These are phyloP conservation scores for Tubosaeta brunneosetosa DNA, from an alignment of 768 basidiomycete species.

Conservation along the genomic window DNA sequence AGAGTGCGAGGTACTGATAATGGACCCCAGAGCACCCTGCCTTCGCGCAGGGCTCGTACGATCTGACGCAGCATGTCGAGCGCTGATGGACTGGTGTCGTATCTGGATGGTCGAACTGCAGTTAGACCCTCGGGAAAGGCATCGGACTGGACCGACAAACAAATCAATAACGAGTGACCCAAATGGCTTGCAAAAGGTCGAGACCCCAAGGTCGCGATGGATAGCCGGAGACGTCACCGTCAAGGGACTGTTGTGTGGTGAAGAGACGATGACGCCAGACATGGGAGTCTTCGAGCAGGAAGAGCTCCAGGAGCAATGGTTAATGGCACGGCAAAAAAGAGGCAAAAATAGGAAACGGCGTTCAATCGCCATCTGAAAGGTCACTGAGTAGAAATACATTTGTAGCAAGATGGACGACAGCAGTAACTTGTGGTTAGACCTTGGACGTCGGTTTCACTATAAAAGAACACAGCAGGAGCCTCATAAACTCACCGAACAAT, in stretches of 20 bases:
- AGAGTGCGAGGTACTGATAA: neutral
- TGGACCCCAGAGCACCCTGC: slow-evolving; percentile 8
- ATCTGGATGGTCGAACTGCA: neutral
- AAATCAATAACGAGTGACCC: neutral
- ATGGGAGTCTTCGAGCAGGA: slow-evolving; percentile 5
- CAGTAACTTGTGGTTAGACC: neutral
- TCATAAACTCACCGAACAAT: neutral
- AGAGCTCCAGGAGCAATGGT: slow-evolving; percentile 8
- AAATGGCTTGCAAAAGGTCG: neutral
- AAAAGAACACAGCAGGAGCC: neutral
- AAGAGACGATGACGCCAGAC: neutral
- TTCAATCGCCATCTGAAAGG: neutral
- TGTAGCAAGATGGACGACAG: neutral
- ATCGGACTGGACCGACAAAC: neutral
- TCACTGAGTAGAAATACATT: neutral
- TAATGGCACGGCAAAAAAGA: slow-evolving; percentile 1
- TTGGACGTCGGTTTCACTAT: neutral
- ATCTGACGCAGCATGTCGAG: slow-evolving; percentile 1
- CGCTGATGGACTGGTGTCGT: slow-evolving; percentile 13
- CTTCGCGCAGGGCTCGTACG: slow-evolving; percentile 7
- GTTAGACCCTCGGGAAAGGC: neutral
- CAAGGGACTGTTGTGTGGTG: neutral
- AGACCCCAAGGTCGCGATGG: neutral
- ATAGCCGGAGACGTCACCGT: neutral
- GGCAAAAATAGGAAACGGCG: neutral